Evolutionary conservation across 257 asterid species (phyloP), one percentile per base, ranked within the genome.

Genomic region (Nicotiana attenuata): DNA sequence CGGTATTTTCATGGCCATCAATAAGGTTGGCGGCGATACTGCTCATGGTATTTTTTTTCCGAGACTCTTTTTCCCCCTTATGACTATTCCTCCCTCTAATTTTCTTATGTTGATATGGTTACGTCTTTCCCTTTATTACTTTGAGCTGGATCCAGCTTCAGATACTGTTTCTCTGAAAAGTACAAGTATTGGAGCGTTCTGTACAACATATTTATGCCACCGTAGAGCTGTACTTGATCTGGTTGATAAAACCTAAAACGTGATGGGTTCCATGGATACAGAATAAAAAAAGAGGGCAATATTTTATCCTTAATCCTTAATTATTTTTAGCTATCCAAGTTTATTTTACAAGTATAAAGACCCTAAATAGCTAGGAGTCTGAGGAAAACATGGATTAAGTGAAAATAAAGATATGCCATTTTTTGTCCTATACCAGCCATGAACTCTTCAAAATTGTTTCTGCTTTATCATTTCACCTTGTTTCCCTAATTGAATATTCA

Each of bases 21-120:
- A 94, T 86, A 56, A 81, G 84, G 91, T 96, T 86, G 99, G 98
- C 71, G 99, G 99, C 64, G 99, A 96, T 86, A 88, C 90, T 31
- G 92, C 99, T 84, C 99, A 96, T 88, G 99, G 99, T 95, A 86
- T 10, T n/a, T 55, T 35, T 55, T 59, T 35, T 50, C 65, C 53
- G 56, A 69, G 28, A 59, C 24, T 29, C 5, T 22, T 20, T 63
- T 67, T 20, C 0, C 10, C 10, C 19, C 26, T 66, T 19, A 52
- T 41, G 31, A 11, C n/a, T 41, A 19, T 35, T 41, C 50, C 50
- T 41, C 56, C 5, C 52, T 41, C 38, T 20, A 38, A 8, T n/a
- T 15, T 56, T 8, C 4, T 13, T 61, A 29, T 75, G 80, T 13
- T 11, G 29, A n/a, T 28, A 7, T 41, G 50, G 50, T 41, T 41